phyloP scores from a whole-genome alignment of 169 alveolate species.

The Nephromyces sp. region DNA sequence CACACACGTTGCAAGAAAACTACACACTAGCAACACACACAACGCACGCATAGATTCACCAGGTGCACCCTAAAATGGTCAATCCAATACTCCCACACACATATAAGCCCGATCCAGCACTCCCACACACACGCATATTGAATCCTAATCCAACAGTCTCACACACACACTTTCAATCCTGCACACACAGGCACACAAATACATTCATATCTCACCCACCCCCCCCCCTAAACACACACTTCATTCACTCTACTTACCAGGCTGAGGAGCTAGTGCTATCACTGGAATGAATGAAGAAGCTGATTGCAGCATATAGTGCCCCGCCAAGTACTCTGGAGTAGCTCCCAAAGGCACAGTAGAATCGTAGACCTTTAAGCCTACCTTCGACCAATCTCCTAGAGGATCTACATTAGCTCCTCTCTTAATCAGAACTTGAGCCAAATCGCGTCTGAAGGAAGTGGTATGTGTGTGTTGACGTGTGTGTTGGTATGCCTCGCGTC shows the following conservation, averaged over 20 bases:
- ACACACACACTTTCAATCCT: too few species aligned
- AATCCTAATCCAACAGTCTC: not conserved
- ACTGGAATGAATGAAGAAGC: slow-evolving; percentile 83
- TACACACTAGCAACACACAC: too few species aligned
- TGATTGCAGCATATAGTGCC: slow-evolving; percentile 82
- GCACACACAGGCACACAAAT: too few species aligned
- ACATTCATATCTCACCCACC: too few species aligned
- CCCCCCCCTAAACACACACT: not conserved
- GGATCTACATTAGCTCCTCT: slow-evolving; percentile 86
- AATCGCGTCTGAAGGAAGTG: not conserved
- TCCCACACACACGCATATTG: too few species aligned
- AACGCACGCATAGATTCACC: too few species aligned
- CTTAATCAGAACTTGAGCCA: slow-evolving; percentile 60
- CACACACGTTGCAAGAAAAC: not conserved
- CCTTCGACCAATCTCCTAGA: slow-evolving; percentile 84
- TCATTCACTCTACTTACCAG: slow-evolving; percentile 35
- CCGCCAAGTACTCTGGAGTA: slow-evolving; percentile 89
- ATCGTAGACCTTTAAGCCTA: slow-evolving; percentile 75
- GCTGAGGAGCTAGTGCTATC: slow-evolving; percentile 80
- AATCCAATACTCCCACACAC: too few species aligned
- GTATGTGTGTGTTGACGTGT: not conserved
- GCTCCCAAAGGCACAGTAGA: slow-evolving; percentile 82
- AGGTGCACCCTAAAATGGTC: too few species aligned
- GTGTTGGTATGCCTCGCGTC: too few species aligned
- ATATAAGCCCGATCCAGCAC: too few species aligned